A percentile compares a stretch with the other conserved stretches of the same genome.
phyloP scores from a whole-genome alignment of 495 filamentous ascomycete genomes.

The Viridothelium virens region DNA sequence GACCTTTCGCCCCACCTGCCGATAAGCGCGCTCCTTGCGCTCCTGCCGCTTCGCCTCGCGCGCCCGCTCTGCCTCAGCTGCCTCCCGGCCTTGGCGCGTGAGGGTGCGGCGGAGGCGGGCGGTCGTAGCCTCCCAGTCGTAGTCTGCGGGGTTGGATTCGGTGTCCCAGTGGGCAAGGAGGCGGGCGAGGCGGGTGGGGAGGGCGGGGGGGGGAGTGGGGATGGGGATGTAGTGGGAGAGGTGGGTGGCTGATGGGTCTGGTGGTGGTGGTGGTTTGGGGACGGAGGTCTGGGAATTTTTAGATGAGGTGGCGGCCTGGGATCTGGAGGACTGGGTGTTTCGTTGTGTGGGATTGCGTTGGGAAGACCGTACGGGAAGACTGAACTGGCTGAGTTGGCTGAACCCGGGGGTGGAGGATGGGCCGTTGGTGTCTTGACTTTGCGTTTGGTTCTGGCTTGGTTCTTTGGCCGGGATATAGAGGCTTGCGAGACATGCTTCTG shows the following conservation, averaged over 20 bases:
- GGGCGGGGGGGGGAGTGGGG: not conserved
- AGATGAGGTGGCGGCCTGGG: not conserved
- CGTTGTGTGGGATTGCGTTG: not conserved
- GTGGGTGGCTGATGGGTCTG: not conserved
- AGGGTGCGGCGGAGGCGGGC: not conserved
- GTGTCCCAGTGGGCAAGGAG: not conserved
- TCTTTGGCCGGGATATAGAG: not conserved
- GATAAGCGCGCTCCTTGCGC: not conserved
- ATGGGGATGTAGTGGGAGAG: not conserved
- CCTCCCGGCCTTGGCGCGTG: not conserved
- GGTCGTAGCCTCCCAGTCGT: not conserved
- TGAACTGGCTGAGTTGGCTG: not conserved
- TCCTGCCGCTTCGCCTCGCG: not conserved
- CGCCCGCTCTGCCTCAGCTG: not conserved
- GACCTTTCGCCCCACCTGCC: not conserved
- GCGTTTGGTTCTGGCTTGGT: not conserved
- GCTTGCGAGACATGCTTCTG: conserved; percentile 24
- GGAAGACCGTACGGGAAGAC: not conserved
- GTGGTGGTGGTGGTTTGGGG: not conserved
- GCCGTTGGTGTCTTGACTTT: not conserved
- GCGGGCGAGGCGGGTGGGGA: not conserved
- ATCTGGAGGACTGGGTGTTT: not conserved
- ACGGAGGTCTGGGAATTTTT: not conserved
- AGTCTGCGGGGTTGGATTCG: not conserved
- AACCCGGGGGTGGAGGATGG: not conserved